Evolutionary conservation across 208 protist species (phyloP).

Genomic region (Trypanosoma scelopori): DNA sequence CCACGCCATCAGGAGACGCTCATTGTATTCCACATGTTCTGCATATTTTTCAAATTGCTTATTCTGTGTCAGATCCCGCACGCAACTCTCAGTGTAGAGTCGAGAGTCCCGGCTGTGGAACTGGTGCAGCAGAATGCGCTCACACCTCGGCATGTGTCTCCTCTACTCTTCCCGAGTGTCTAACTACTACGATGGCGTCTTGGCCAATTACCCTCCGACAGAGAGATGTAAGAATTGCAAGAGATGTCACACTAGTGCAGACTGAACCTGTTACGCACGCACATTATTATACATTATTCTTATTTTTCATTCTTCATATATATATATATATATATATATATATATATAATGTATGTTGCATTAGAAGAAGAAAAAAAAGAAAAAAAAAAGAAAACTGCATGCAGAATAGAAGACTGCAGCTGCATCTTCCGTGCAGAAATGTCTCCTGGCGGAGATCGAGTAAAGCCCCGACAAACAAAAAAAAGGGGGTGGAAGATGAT

Average conservation of each 20-base stretch:
- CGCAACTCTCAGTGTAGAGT: conserved; percentile 56
- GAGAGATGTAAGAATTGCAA: not conserved
- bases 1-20: conserved; percentile 66
- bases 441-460: too few relatives aligned
- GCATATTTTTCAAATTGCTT: conserved; percentile 60
- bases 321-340: too few relatives aligned
- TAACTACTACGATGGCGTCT: not conserved
- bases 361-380: too few relatives aligned
- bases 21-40: conserved; percentile 62
- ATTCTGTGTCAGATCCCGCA: conserved; percentile 45
- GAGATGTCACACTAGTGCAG: not conserved
- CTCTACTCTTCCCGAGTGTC: not conserved
- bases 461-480: too few relatives aligned
- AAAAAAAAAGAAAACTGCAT: too few relatives aligned
- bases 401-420: too few relatives aligned
- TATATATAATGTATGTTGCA: too few relatives aligned
- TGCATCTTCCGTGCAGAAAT: too few relatives aligned
- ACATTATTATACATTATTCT: too few relatives aligned
- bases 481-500: too few relatives aligned
- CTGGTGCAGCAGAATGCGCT: conserved; percentile 50
- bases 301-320: too few relatives aligned
- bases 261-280: too few relatives aligned
- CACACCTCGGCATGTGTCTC: conserved; percentile 33
- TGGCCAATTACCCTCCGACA: not conserved
- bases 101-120: conserved; percentile 62